Base-by-base conservation (phyloP, 768 basidiomycete genomes). In the Hypholoma sublateritium region DNA sequence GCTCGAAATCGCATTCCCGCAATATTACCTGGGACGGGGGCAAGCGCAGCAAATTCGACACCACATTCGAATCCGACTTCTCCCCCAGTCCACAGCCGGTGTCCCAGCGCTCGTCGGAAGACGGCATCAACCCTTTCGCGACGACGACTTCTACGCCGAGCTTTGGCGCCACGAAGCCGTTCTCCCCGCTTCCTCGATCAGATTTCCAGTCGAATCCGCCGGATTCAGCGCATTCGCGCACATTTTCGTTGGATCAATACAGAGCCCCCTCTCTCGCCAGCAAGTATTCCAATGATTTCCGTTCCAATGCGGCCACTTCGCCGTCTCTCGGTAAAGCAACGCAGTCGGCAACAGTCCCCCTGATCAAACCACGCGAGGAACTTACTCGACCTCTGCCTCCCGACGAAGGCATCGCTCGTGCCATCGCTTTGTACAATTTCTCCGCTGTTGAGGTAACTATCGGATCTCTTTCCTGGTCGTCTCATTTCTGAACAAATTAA, bases 361-460 rank as follows among this genome's bases (percentile, higher is more conserved):
- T 56, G 55, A 70, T 83, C 55, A 72, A 74, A 57, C 72, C 81
- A 13, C 83, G 84, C 60, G 75, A 77, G 16, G 84, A 82, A 60
- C 65, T 85, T 22, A 69, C 67, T 32, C 71, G 68, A 53, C 82
- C 85, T 25, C 70, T 86, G 43, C 64, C 73, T 36, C 80, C 77
- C 50, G 69, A 76, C 50, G 85, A 88, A 65, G 88, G 87, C 22
- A 74, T 91, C 19, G 86, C 80, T 13, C 81, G 87, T 50, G 91
- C 86, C 4, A 84, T 93, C 45, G 91, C 91, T 2, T 65, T 90
- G 57, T 91, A 83, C 65, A 78, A 88, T 69, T 92, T 89, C 69
- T 68, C 80, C 35, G 91, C 89, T 21, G 81, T 87, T 14, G 85
- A 92, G 79, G 88, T 87, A 62, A 39, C 74, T 65, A 14, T 56